phyloP scores from a whole-genome alignment of 192 early-diverging fungal species.

The Entophlyctis luteolus region DNA sequence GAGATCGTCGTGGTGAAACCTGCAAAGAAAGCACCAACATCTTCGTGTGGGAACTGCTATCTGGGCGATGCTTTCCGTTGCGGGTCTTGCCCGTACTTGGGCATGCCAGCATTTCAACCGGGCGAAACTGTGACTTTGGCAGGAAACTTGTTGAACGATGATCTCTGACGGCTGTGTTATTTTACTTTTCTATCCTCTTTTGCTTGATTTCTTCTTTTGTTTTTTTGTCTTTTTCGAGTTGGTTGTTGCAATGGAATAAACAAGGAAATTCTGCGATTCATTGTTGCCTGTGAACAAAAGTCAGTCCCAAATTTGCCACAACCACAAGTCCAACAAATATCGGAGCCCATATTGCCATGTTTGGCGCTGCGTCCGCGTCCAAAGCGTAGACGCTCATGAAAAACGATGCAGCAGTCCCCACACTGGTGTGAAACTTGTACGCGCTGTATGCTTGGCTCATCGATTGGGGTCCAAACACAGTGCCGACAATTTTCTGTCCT shows the following conservation, averaged over 20 bases:
- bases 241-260: no score
- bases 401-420: slow-evolving; percentile 3
- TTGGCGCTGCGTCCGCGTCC: not conserved
- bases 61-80: slow-evolving; percentile 98
- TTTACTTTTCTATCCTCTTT: no score
- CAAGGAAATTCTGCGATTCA: no score
- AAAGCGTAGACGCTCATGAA: not conserved
- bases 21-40: slow-evolving; percentile 39
- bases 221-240: no score
- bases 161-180: slow-evolving; percentile 41
- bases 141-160: slow-evolving; percentile 71
- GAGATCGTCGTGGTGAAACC: slow-evolving; percentile 23
- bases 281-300: no score
- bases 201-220: no score
- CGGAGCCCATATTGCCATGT: slow-evolving; percentile 6
- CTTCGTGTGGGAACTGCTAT: slow-evolving; percentile 74
- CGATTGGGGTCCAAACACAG: not conserved
- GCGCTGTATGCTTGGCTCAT: slow-evolving; percentile 13
- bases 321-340: not conserved
- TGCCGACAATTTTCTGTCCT: slow-evolving; percentile 9
- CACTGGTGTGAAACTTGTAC: slow-evolving; percentile 18
- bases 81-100: slow-evolving; percentile 89
- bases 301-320: not conserved
- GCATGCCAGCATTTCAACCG: slow-evolving; percentile 94
- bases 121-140: slow-evolving; percentile 88